Base-by-base conservation (phyloP, 352 stramenopile species). In the Globisporangium nodosum region DNA sequence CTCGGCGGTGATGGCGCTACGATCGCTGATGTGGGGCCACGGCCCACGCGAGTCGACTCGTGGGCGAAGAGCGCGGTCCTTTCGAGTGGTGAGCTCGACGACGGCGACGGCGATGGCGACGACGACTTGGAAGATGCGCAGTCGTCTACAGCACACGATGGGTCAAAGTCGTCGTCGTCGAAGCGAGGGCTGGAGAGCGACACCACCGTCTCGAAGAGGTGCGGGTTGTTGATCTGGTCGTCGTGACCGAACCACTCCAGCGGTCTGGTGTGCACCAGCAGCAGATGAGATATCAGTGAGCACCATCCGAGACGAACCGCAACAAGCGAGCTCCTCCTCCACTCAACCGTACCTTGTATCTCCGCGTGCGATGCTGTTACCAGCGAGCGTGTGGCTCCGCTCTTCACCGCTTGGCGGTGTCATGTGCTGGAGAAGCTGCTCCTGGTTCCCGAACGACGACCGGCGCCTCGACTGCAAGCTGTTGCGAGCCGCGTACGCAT, bases 181-280 rank as follows among this genome's bases (percentile, higher is more conserved):
- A 61, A 62, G 20, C 60, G 58, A 13, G 68, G 65, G 55, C 63
- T 76, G n/a, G 72, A 53, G 2, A 73, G 2, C 0, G 70, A 74
- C 46, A 72, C 70, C 16, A 84, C 43, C 9, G 74, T 82, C 63
- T 85, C 74, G 31, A 85, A 85, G 24, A 82, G 48, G 18, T 82
- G 70, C 12, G 74, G 70, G 20, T 85, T 70, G 65, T 81, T 74
- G 62, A 85, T 81, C 54, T 85, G 74, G 27, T 80, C 73, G 21
- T 85, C 74, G 3, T 78, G 65, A n/a, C 63, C 70, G 33, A 82
- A 82, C 74, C 74, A 82, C 16, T 82, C 65, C 2, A 82, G 52
- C 6, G 59, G 65, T 40, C 63, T 72, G 24, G 24, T 27, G 5
- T 56, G 30, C 18, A 58, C 54, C 16, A 7, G 18, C 12, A n/a